A percentile compares a stretch with the other conserved stretches of the same genome.
These are phyloP conservation scores for Polygonum maritimum DNA, from an alignment of 148 eudicot genomes.

Conservation along the genomic window DNA sequence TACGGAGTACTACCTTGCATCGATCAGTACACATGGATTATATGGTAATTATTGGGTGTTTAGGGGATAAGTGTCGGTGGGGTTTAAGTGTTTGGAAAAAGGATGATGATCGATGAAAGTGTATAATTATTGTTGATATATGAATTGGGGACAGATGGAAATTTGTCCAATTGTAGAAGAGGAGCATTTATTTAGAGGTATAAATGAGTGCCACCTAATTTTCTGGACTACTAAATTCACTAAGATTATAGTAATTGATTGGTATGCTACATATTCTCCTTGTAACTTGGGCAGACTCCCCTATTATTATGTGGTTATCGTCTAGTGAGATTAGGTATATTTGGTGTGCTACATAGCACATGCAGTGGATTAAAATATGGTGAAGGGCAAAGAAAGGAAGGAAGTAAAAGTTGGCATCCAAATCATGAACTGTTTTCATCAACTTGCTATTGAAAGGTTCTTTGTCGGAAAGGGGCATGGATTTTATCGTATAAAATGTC, in stretches of 20 bases:
- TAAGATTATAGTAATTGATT: neutral
- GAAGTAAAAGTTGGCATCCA: neutral
- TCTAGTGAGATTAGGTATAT: neutral
- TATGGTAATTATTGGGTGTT: neutral
- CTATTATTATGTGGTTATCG: neutral
- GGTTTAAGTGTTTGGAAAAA: neutral
- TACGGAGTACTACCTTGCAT: neutral
- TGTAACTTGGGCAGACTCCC: neutral
- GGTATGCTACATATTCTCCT: neutral
- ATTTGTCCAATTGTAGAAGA: neutral
- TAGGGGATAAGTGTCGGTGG: neutral
- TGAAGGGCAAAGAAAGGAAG: neutral
- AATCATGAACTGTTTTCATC: neutral
- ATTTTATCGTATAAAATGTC: neutral
- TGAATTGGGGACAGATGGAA: neutral
- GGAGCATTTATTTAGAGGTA: neutral
- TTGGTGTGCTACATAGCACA: neutral
- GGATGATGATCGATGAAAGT: neutral
- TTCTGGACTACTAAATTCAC: neutral
- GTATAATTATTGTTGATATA: neutral
- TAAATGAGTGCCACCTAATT: neutral
- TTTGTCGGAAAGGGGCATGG: neutral
- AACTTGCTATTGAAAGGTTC: constrained; percentile 1
- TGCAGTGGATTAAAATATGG: neutral
- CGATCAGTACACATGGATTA: neutral